Base-by-base conservation (phyloP, 2,329 filamentous ascomycete species). In the Scedosporium boydii region DNA sequence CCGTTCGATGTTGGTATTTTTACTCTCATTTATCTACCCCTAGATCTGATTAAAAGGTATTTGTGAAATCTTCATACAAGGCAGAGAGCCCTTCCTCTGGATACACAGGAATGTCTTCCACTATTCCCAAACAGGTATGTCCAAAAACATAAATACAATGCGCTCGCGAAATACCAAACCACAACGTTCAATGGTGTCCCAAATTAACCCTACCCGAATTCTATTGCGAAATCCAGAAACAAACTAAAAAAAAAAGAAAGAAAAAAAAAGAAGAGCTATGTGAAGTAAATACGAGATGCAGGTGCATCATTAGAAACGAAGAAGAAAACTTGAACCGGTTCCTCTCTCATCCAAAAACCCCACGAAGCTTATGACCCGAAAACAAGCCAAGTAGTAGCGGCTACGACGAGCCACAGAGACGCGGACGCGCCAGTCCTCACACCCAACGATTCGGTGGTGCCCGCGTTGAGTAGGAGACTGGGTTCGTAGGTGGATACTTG, bases 401-500 rank as follows among this genome's bases (percentile, higher is more conserved):
- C 51, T 6, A 23, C 12, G 5, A 27, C 51, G 51, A 55, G 18
- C 51, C 51, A 55, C 18, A 55, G 21, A 12, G 21, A 18, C 51
- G 51, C 23, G 51, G 51, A 55, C 18, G 21, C 51, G 12, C 18
- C 23, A 23, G 23, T 16, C 51, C 23, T 55, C 18, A 26, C 18
- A 27, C 51, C 23, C 18, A 23, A 14, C 51, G 41, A 34, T 42
- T 26, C 57, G 12, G n/a, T 12, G 34, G 34, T 38, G 10, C 23
- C 58, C 27, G 53, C 61, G 21, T 29, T 18, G 18, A 64, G 58
- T 6, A 60, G 21, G 26, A 63, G 26, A 16, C 57, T 34, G 14
- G 64, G 64, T 26, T 62, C 18, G 38, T 64, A 65, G 14, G 41
- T 18, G 4, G 21, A 27, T 3, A 27, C 46, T n/a, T 12, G 7